Conservation (phyloP, 2,329 filamentous ascomycete genomes). For the Aspergillus piperis region DNA sequence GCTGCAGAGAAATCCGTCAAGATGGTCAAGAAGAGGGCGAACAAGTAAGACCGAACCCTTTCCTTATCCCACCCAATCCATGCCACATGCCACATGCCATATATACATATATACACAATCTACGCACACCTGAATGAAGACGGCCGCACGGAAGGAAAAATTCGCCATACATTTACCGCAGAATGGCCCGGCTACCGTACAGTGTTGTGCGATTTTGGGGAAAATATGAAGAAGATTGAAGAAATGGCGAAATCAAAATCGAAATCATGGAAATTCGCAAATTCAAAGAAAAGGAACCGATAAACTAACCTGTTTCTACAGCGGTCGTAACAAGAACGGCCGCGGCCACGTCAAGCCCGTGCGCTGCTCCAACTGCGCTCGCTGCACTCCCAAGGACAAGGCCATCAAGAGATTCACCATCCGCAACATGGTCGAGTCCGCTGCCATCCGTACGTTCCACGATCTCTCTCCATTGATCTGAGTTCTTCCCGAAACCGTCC, state of each 20-base stretch:
- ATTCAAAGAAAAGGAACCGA: background rate
- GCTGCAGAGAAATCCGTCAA: slow-evolving; percentile 54
- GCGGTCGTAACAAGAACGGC: slow-evolving; percentile 99
- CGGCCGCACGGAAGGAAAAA: slow-evolving; percentile 6
- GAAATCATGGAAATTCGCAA: background rate
- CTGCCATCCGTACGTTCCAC: slow-evolving; percentile 88
- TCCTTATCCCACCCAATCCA: slow-evolving; percentile 29
- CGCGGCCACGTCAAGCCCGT: slow-evolving; percentile 99
- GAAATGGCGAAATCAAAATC: background rate
- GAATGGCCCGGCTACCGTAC: background rate
- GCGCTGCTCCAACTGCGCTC: slow-evolving; percentile 84
- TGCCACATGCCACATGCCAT: slow-evolving; percentile 21
- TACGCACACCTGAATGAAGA: slow-evolving; percentile 10
- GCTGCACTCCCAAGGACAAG: slow-evolving; percentile 99
- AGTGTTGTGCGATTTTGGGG: slow-evolving; percentile 6
- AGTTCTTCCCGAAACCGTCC: slow-evolving; percentile 4
- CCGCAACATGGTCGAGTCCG: slow-evolving; percentile 99
- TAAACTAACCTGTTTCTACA: slow-evolving; percentile 45
- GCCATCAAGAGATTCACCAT: slow-evolving; percentile 99
- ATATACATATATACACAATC: slow-evolving; percentile 19
- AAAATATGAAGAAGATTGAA: background rate
- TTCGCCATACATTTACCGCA: slow-evolving; percentile 7
- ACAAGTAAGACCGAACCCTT: slow-evolving; percentile 60
- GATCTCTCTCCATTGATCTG: slow-evolving; percentile 18
- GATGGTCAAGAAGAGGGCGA: slow-evolving; percentile 76